phyloP scores from a whole-genome alignment of 495 filamentous ascomycete species.

The Podospora appendiculata region DNA sequence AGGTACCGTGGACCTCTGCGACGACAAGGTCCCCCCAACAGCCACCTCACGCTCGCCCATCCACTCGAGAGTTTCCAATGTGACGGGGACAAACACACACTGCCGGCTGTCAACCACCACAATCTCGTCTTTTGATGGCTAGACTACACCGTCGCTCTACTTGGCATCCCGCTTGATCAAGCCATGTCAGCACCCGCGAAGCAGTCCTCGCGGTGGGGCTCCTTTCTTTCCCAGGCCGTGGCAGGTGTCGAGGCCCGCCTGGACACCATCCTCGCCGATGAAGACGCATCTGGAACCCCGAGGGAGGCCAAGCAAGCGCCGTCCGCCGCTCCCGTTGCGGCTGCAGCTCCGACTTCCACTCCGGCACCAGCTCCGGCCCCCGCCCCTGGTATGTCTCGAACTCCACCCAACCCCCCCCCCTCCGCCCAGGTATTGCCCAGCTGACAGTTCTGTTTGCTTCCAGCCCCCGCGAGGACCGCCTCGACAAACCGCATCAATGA shows the following conservation, averaged over 20 bases:
- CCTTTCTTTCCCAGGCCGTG: constrained; percentile 84
- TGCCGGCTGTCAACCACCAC: too few species aligned
- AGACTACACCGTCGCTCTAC: background rate
- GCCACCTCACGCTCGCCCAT: too few species aligned
- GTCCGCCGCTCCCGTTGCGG: background rate
- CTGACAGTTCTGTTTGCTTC: constrained; percentile 8
- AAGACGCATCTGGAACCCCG: constrained; percentile 35
- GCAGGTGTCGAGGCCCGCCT: constrained; percentile 89
- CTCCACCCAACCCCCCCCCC: background rate
- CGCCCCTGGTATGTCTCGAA: constrained; percentile 15
- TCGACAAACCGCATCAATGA: constrained; percentile 58
- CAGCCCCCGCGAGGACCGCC: constrained; percentile 39
- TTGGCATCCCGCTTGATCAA: background rate
- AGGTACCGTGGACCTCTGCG: too few species aligned
- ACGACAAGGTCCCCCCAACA: too few species aligned
- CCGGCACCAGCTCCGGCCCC: constrained; percentile 10
- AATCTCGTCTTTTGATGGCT: constrained; percentile 3
- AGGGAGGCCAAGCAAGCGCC: constrained; percentile 19
- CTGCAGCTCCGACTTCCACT: background rate
- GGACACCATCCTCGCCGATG: constrained; percentile 84
- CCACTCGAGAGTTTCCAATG: too few species aligned
- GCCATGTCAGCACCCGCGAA: constrained; percentile 26
- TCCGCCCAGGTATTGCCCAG: background rate
- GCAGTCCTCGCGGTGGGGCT: constrained; percentile 58
- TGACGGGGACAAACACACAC: too few species aligned